phyloP scores from a whole-genome alignment of 164 flowering plant species.

The Chloranthus sessilifolius region DNA sequence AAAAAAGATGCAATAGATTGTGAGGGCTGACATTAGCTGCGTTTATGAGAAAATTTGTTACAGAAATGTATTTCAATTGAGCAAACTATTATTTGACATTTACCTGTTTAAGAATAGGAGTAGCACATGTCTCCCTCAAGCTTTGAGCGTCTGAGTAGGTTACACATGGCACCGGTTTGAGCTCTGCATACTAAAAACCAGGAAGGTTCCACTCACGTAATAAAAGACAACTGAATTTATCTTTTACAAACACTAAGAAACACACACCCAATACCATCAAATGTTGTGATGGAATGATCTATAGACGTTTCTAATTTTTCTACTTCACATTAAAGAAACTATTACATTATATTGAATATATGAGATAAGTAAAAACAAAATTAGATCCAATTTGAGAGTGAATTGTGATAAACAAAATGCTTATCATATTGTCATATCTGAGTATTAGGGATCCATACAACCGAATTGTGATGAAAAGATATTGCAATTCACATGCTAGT shows the following conservation, averaged over 20 bases:
- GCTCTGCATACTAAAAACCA: slow-evolving; percentile 83
- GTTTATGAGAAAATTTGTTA: too few species aligned
- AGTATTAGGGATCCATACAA: too few species aligned
- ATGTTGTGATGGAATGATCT: not conserved
- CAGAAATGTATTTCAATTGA: not conserved
- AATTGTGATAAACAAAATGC: too few species aligned
- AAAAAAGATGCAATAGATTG: too few species aligned
- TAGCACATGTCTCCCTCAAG: slow-evolving; percentile 76
- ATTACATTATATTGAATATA: too few species aligned
- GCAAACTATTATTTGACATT: not conserved
- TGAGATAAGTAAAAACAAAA: too few species aligned
- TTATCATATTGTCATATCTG: too few species aligned
- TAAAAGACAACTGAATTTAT: not conserved
- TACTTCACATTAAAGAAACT: too few species aligned
- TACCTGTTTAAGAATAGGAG: slow-evolving; percentile 91
- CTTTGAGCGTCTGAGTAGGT: slow-evolving; percentile 70
- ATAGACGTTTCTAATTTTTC: not conserved
- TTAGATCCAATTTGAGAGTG: too few species aligned
- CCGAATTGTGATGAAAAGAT: too few species aligned
- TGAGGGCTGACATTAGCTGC: too few species aligned
- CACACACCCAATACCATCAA: not conserved
- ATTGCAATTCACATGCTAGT: too few species aligned
- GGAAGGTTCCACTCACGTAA: slow-evolving; percentile 1
- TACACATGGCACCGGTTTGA: slow-evolving; percentile 94
- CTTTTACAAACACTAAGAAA: not conserved